Base-by-base conservation (phyloP, 2,329 filamentous ascomycete genomes). In the Fonsecaea nubica region DNA sequence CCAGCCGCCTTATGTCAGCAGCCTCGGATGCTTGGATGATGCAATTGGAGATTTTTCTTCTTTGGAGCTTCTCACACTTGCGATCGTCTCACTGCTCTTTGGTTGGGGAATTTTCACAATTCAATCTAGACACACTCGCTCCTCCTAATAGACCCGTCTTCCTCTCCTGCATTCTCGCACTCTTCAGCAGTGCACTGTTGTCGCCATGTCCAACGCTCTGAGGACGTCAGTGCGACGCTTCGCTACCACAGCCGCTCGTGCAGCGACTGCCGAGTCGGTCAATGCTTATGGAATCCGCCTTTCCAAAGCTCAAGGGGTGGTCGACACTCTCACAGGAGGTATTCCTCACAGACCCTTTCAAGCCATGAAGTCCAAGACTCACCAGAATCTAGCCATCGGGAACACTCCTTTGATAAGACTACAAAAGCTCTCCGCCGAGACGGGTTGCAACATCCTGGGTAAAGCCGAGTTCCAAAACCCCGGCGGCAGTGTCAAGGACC, bases 391-490 rank as follows among this genome's bases (percentile, higher is more conserved):
- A 97, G 95, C 95, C 63, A 98, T 99, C 81, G 95, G 95, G 71
- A 98, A 98, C 80, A 99, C 95, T 0, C 94, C 95, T 0, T 87
- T 99, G 62, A 96, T 99, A 78, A 90, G 91, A 57, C 85, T 99
- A 58, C 94, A 96, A 80, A 87, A 85, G 68, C 89, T 98, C 72
- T 98, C 94, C 48, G 88, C 92, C 67, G 86, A 96, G 76, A 98
- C 95, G 0, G 93, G 93, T 71, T 98, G 95, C 85, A 91, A 96
- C 74, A 84, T 99, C 65, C 89, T 98, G 48, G 95, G 94, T 75
- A 99, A 99, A 80, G 93, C 95, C 74, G 95, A 99, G 79, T 99
- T 99, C 82, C 95, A 96, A 85, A 99, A 99, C 84, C 95, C 95
- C 1, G 95, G 95, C 72, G 95, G 95, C 66, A 93, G 90, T 62